Evolutionary conservation across 805 yeast species (phyloP).

Genomic region (Brettanomyces anomalus): DNA sequence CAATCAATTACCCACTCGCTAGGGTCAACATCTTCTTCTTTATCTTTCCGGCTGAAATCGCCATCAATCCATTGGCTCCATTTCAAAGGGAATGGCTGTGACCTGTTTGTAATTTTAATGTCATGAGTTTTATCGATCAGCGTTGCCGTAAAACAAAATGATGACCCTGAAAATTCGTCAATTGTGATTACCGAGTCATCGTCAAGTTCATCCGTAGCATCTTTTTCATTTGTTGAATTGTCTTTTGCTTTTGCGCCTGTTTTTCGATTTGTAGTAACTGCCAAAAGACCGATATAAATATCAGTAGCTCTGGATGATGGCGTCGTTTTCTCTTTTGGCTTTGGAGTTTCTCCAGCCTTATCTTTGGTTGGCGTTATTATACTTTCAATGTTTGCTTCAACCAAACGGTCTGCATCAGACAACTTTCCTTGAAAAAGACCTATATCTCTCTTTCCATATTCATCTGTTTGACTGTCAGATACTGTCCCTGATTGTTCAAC

Average conservation of each 20-base stretch:
- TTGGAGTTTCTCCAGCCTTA: conserved; percentile 3
- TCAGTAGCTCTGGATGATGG: conserved; percentile 15
- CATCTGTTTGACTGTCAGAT: neutral
- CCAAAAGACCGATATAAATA: conserved; percentile 26
- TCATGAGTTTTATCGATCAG: conserved; percentile 74
- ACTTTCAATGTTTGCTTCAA: conserved; percentile 78
- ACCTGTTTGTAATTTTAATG: conserved; percentile 61
- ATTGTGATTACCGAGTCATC: conserved; percentile 29
- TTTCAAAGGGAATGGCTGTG: conserved; percentile 82
- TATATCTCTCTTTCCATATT: conserved; percentile 31
- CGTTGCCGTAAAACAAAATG: conserved; percentile 69
- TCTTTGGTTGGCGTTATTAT: conserved; percentile 41
- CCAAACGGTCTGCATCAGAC: conserved; percentile 80
- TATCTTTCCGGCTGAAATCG: conserved; percentile 12
- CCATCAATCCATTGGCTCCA: conserved; percentile 94
- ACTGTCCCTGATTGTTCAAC: conserved; percentile 44
- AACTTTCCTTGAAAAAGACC: conserved; percentile 69
- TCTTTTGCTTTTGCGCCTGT: conserved; percentile 6
- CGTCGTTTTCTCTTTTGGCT: conserved; percentile 1
- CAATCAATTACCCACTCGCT: conserved; percentile 74
- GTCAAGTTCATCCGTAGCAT: conserved; percentile 5
- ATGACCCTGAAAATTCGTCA: conserved; percentile 37
- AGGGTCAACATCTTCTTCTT: conserved; percentile 44
- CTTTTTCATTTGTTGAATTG: neutral
- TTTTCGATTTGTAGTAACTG: conserved; percentile 19